Percentiles rank a stretch among this genome's conserved stretches.
Evolutionary conservation across 2,329 filamentous ascomycete genomes (phyloP).

Genomic region (Colletotrichum orbiculare): DNA sequence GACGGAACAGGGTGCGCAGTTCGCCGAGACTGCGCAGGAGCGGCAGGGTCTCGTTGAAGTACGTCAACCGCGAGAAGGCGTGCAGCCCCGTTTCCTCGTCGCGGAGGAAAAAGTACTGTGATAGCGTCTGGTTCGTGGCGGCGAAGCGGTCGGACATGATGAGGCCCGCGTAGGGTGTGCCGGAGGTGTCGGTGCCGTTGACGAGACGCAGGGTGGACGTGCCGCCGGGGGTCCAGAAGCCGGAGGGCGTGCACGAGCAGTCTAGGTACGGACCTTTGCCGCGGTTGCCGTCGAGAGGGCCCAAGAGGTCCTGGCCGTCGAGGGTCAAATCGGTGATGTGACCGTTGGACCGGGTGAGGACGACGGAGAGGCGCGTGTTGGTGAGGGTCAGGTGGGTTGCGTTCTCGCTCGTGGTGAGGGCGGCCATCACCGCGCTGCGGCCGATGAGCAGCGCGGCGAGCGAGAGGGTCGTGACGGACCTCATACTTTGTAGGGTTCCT

Average conservation of each 20-base stretch:
- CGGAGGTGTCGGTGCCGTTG: conserved; percentile 58
- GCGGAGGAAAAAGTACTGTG: conserved; percentile 74
- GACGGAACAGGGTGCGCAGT: conserved; percentile 70
- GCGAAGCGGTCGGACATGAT: conserved; percentile 69
- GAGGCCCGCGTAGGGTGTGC: conserved; percentile 66
- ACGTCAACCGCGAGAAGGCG: conserved; percentile 68
- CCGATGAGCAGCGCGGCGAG: background rate
- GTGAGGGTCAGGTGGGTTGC: conserved; percentile 47
- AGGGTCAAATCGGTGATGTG: conserved; percentile 48
- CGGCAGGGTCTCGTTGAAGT: conserved; percentile 67
- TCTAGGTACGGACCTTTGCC: conserved; percentile 70
- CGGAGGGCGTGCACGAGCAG: conserved; percentile 70
- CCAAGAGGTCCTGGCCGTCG: conserved; percentile 61
- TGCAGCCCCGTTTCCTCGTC: conserved; percentile 73
- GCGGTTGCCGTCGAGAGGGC: conserved; percentile 43
- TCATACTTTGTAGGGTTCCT: background rate
- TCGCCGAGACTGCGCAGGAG: conserved; percentile 70
- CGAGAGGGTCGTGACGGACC: background rate
- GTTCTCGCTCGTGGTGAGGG: conserved; percentile 40
- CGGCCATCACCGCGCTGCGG: background rate
- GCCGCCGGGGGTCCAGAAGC: conserved; percentile 68
- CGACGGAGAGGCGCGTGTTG: conserved; percentile 51
- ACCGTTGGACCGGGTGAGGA: conserved; percentile 49
- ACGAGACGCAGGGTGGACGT: conserved; percentile 58
- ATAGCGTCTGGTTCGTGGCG: conserved; percentile 66